A percentile compares a stretch with the other conserved stretches of the same genome.
Evolutionary conservation across 176 grass and related monocot genomes (phyloP).

Genomic region (Zea mays): DNA sequence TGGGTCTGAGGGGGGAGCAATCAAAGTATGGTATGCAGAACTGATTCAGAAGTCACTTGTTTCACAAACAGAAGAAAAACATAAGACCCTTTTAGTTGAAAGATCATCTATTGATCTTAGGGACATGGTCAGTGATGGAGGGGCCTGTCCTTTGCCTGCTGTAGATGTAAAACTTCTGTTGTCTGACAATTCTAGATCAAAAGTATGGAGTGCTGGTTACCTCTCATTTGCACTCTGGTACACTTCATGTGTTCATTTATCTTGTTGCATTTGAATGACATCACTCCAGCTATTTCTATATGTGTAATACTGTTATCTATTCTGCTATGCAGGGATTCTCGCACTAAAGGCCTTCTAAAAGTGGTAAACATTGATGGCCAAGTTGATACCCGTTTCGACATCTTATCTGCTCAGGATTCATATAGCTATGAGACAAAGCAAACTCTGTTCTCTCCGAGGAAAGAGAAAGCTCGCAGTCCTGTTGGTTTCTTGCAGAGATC

Average conservation of each 20-base stretch:
- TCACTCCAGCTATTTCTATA: slow-evolving; percentile 31
- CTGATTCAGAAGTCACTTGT: slow-evolving; percentile 62
- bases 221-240: slow-evolving; percentile 86
- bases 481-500: slow-evolving; percentile 80
- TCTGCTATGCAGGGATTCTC: slow-evolving; percentile 64
- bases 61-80: slow-evolving; percentile 72
- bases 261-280: slow-evolving; percentile 45
- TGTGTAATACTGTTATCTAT: slow-evolving; percentile 34
- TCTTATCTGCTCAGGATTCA: slow-evolving; percentile 53
- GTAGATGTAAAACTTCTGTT: slow-evolving; percentile 85
- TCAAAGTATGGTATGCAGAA: slow-evolving; percentile 78
- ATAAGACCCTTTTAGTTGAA: slow-evolving; percentile 69
- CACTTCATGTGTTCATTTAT: slow-evolving; percentile 48
- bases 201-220: slow-evolving; percentile 81
- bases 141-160: slow-evolving; percentile 62
- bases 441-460: slow-evolving; percentile 47
- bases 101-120: slow-evolving; percentile 81
- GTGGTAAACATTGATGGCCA: slow-evolving; percentile 73
- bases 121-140: slow-evolving; percentile 68
- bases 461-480: slow-evolving; percentile 67
- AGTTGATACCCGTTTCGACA: slow-evolving; percentile 72
- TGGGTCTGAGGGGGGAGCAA: slow-evolving; percentile 74
- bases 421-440: slow-evolving; percentile 46
- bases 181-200: slow-evolving; percentile 88
- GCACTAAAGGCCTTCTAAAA: slow-evolving; percentile 73